Evolutionary conservation across 306 rosid species (phyloP), one percentile per base, ranked within the genome.

Genomic region (Rosa multiflora): DNA sequence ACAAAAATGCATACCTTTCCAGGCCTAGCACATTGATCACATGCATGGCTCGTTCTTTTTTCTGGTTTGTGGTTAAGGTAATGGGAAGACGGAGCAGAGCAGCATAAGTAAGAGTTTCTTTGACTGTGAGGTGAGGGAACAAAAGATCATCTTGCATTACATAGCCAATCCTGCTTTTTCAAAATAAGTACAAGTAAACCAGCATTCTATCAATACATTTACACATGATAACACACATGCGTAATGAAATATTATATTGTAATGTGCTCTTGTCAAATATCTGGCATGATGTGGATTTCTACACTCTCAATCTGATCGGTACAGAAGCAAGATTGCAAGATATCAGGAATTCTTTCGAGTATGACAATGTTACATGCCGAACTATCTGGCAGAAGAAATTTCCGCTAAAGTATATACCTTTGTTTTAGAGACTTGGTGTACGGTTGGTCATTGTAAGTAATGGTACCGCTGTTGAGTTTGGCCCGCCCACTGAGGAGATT

Each of bases 101-200:
- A 26, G 92, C 85, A 79, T 85, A 90, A 86, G 82, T 72, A 13
- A 88, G 74, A 2, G 87, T 83, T 83, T 88, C 91, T 15, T 82
- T 74, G 4, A 84, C 87, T 0, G 94, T 88, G 42, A 90, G 81
- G 8, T 83, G 87, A 71, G 90, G 61, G 21, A 86, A 59, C 72
- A 88, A n/a, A 35, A 90, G 78, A 61, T 86, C 92, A 32, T 88
- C 94, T 73, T 90, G 92, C 52, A 87, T 90, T 48, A 90, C 92
- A 82, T 85, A 88, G 0, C 89, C 92, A 77, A 53, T 72, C 47
- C 51, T 51, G 62, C 3, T 32, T 32, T n/a, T 37, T 32, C 10
- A 10, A 76, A 66, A 32, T 8, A 6, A 29, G 43, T 21, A 32
- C 37, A 32, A 32, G 37, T 1, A 32, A 32, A 32, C 37, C 37